Conservation (phyloP, 1,284 basidiomycete genomes). For the Ganoderma lingzhi region DNA sequence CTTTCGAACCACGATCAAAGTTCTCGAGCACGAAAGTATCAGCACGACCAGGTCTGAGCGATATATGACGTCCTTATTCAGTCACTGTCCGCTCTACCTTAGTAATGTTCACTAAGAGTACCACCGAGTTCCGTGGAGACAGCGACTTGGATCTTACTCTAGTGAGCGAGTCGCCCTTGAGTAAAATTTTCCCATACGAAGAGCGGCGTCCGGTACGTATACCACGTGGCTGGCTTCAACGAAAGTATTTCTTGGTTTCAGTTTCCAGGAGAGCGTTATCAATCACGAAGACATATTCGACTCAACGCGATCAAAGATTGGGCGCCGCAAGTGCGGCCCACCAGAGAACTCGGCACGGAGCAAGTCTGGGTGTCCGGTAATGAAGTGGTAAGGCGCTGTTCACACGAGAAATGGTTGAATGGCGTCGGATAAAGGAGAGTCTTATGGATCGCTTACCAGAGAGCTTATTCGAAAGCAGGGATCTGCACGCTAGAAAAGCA, state of each 20-base stretch:
- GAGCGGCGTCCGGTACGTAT: slow-evolving; percentile 9
- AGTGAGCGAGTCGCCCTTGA: slow-evolving; percentile 8
- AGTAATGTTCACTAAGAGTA: slow-evolving; percentile 5
- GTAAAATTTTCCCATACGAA: slow-evolving; percentile 21
- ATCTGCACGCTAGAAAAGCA: neutral
- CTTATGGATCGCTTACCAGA: neutral
- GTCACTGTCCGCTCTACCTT: neutral
- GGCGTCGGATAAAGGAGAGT: neutral
- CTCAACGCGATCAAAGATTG: neutral
- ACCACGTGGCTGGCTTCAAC: slow-evolving; percentile 3
- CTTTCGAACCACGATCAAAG: neutral
- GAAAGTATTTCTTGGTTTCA: neutral
- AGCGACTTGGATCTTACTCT: neutral
- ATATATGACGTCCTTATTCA: neutral
- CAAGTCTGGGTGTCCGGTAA: neutral
- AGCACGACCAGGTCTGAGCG: neutral
- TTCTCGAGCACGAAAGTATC: neutral
- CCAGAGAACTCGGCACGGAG: neutral
- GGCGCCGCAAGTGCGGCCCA: neutral
- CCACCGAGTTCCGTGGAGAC: slow-evolving; percentile 7
- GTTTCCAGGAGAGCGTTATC: neutral
- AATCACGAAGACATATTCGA: neutral
- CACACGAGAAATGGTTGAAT: neutral
- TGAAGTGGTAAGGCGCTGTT: neutral
- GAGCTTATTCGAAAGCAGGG: neutral